Percentiles rank a stretch among this genome's conserved stretches.
Conservation (phyloP, 2,329 filamentous ascomycete genomes). For the Clarireedia hainanense region DNA sequence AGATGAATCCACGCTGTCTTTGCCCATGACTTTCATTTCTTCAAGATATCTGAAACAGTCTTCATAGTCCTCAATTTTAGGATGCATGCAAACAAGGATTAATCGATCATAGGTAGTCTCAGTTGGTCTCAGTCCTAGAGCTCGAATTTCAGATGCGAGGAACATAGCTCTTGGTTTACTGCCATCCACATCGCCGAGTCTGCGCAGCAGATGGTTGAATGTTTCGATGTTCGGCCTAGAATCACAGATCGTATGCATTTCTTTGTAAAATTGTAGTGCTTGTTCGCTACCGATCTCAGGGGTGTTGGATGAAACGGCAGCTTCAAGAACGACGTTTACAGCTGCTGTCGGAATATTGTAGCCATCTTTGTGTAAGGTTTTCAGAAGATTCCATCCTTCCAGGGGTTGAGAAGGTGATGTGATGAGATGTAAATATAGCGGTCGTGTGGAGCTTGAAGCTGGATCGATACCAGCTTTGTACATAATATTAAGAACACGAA, state of each 20-base stretch:
- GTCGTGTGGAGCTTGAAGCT: conserved; percentile 51
- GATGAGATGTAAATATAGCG: conserved; percentile 51
- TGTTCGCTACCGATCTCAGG: conserved; percentile 33
- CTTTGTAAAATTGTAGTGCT: conserved; percentile 54
- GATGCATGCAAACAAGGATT: conserved; percentile 45
- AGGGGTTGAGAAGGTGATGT: conserved; percentile 36
- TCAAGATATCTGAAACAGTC: conserved; percentile 41
- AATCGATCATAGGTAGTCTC: conserved; percentile 54
- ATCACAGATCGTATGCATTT: conserved; percentile 43
- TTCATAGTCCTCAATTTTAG: conserved; percentile 33
- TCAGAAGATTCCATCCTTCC: conserved; percentile 48
- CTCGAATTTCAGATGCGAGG: conserved; percentile 53
- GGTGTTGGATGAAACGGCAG: conserved; percentile 27
- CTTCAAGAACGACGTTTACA: conserved; percentile 36
- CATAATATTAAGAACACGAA: conserved; percentile 70
- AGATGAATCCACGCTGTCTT: conserved; percentile 19
- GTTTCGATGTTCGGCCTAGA: conserved; percentile 42
- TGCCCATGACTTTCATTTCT: conserved; percentile 39
- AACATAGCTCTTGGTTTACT: conserved; percentile 50
- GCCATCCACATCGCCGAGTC: conserved; percentile 22
- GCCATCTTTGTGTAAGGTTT: conserved; percentile 42
- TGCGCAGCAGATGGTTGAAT: conserved; percentile 52
- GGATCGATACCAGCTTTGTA: conserved; percentile 50
- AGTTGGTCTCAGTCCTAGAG: conserved; percentile 45
- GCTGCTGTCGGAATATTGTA: conserved; percentile 43